Conservation (phyloP, 2,329 filamentous ascomycete genomes). For the Diaporthe vexans region DNA sequence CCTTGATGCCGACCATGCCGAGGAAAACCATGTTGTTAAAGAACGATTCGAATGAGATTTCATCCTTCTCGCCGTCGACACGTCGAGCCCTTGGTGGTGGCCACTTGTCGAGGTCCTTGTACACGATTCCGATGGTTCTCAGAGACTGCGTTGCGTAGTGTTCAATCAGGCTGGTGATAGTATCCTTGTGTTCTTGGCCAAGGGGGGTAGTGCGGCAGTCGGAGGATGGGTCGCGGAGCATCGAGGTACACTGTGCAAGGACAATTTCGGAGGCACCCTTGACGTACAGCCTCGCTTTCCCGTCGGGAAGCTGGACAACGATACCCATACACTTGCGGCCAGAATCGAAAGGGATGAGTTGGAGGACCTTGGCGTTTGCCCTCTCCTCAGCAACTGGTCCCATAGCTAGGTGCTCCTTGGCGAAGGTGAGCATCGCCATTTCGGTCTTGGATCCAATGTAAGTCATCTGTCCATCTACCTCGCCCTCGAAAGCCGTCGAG, state of each 20-base stretch:
- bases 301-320: conserved; percentile 65
- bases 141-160: conserved; percentile 85
- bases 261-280: conserved; percentile 77
- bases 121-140: conserved; percentile 86
- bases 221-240: conserved; percentile 63
- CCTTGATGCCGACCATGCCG: conserved; percentile 83
- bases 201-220: conserved; percentile 60
- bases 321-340: conserved; percentile 80
- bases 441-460: conserved; percentile 86
- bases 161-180: conserved; percentile 77
- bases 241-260: conserved; percentile 67
- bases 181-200: conserved; percentile 66
- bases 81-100: conserved; percentile 76
- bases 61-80: conserved; percentile 68
- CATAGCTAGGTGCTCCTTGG: conserved; percentile 76
- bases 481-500: conserved; percentile 83
- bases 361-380: conserved; percentile 65
- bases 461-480: conserved; percentile 74
- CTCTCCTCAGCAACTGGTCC: conserved; percentile 75
- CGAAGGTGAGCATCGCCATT: conserved; percentile 79
- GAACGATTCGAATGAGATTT: conserved; percentile 76
- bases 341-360: conserved; percentile 83
- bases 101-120: conserved; percentile 88
- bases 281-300: conserved; percentile 69
- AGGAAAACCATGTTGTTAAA: conserved; percentile 78